These are phyloP conservation scores for Ceratocystis cacaofunesta DNA, from an alignment of 2,329 filamentous ascomycete genomes.

Conservation along the genomic window DNA sequence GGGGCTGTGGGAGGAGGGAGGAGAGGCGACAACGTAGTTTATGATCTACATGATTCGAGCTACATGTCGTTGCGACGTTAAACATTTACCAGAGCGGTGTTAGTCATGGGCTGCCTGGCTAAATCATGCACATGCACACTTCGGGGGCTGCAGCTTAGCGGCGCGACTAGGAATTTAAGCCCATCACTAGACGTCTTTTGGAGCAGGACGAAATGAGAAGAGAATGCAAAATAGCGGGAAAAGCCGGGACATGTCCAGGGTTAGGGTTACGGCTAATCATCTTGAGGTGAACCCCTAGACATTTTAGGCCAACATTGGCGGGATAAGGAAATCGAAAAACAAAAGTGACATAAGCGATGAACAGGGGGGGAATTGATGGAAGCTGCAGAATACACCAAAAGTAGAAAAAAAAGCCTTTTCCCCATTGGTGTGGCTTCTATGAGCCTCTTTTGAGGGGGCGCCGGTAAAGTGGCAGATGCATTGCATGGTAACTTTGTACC, in stretches of 20 bases:
- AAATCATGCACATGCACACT: not conserved
- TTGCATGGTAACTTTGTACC: not conserved
- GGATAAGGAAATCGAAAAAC: not conserved
- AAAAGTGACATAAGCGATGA: not conserved
- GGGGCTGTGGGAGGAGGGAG: not conserved
- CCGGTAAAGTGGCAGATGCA: not conserved
- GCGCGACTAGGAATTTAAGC: not conserved
- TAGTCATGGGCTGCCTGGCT: not conserved
- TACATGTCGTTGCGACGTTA: not conserved
- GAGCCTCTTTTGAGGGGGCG: not conserved
- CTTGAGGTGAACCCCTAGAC: not conserved
- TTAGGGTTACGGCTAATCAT: not conserved
- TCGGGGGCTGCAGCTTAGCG: not conserved
- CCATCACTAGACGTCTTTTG: not conserved
- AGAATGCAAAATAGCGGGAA: not conserved
- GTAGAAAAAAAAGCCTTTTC: not conserved
- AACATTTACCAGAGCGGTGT: not conserved
- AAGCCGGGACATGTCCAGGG: not conserved
- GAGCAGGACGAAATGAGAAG: not conserved
- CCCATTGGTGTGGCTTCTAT: not conserved
- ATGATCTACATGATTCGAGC: not conserved
- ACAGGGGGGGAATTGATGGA: not conserved
- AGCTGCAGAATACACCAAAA: not conserved
- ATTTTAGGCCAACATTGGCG: not conserved
- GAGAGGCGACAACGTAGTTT: not conserved